These are phyloP conservation scores for Nidula niveotomentosa DNA, from an alignment of 1,284 basidiomycete species.

Conservation along the genomic window DNA sequence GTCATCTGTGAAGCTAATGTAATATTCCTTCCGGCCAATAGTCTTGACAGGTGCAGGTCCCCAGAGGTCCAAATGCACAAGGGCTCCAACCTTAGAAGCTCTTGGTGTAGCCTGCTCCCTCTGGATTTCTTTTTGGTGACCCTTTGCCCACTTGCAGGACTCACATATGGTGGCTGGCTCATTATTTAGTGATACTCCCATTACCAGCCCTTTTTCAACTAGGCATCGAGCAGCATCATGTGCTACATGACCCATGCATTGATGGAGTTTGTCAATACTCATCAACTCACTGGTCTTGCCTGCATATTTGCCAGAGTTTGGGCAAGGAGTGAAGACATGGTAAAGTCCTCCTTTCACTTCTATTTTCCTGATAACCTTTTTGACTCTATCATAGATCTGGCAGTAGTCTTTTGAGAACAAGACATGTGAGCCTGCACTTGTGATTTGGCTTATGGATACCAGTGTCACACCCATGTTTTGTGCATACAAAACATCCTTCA, in stretches of 20 bases:
- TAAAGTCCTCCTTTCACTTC: background rate
- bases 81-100: constrained; percentile 21
- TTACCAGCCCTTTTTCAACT: constrained; percentile 21
- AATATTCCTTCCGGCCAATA: constrained; percentile 16
- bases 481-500: background rate
- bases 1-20: constrained; percentile 22
- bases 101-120: constrained; percentile 12
- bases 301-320: background rate
- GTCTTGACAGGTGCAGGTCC: constrained; percentile 27
- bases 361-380: background rate
- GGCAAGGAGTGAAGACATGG: background rate
- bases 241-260: constrained; percentile 16
- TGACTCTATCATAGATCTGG: background rate
- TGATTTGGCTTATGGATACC: background rate
- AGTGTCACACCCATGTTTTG: background rate
- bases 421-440: background rate
- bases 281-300: background rate
- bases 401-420: background rate
- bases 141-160: constrained; percentile 25
- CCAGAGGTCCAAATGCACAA: constrained; percentile 35
- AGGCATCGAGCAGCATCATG: constrained; percentile 14
- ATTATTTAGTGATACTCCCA: constrained; percentile 17
- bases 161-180: constrained; percentile 13
- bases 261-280: background rate
- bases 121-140: constrained; percentile 15